Evolutionary conservation across 2,329 filamentous ascomycete genomes (phyloP).

Genomic region (Pseudocercospora pini-densiflorae): DNA sequence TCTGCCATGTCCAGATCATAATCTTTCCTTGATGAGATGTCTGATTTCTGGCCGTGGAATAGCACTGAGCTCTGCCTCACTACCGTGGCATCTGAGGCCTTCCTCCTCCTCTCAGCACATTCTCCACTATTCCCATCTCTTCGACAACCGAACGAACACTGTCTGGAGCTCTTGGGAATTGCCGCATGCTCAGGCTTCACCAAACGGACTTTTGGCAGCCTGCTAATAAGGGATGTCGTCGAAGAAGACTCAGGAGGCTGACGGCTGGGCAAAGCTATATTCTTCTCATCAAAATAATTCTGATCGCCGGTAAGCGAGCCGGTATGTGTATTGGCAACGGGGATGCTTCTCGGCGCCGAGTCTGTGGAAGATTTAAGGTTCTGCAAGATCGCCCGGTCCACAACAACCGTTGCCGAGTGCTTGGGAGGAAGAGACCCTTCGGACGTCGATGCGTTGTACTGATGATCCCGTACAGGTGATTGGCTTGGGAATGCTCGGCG

Average conservation of each 20-base stretch:
- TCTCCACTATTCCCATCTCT: conserved; percentile 20
- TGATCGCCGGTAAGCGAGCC: background rate
- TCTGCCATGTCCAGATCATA: conserved; percentile 12
- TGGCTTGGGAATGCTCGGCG: conserved; percentile 11
- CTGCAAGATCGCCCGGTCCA: conserved; percentile 6
- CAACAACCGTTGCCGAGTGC: conserved; percentile 10
- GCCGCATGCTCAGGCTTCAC: conserved; percentile 37
- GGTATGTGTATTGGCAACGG: conserved; percentile 6
- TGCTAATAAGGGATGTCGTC: conserved; percentile 18
- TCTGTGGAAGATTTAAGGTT: conserved; percentile 12
- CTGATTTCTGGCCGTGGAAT: background rate
- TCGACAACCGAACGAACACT: conserved; percentile 31
- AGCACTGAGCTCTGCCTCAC: conserved; percentile 1
- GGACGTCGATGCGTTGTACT: background rate
- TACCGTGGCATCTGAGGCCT: conserved; percentile 11
- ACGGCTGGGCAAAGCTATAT: conserved; percentile 8
- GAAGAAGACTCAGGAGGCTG: conserved; percentile 4
- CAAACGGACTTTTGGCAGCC: conserved; percentile 34
- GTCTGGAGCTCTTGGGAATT: conserved; percentile 21
- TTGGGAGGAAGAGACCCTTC: background rate
- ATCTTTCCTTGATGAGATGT: background rate
- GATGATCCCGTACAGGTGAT: conserved; percentile 1
- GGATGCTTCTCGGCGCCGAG: conserved; percentile 18
- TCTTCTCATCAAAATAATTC: background rate
- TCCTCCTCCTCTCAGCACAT: conserved; percentile 16